These are phyloP conservation scores for Saprolegnia diclina DNA, from an alignment of 352 stramenopile species.

Conservation along the genomic window DNA sequence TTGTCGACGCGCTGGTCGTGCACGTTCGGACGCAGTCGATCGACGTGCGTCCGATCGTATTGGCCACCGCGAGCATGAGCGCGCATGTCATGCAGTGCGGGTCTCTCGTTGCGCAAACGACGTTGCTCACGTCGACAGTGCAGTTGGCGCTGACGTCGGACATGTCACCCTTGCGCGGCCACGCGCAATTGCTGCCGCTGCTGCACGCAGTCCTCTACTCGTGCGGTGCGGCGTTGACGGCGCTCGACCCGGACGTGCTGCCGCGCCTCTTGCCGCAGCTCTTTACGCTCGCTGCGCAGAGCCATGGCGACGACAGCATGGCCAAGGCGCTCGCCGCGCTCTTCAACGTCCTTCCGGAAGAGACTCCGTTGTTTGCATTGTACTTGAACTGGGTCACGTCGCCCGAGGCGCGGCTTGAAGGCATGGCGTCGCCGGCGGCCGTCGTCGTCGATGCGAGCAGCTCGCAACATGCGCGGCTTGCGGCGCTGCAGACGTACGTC, in stretches of 20 bases:
- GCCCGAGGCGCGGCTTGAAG: not conserved
- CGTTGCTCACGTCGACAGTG: conserved; percentile 52
- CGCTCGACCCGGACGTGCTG: conserved; percentile 33
- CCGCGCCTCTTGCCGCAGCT: conserved; percentile 68
- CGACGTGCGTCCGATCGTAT: conserved; percentile 35
- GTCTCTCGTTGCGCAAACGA: conserved; percentile 50
- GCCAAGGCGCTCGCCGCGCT: conserved; percentile 77
- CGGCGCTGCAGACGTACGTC: conserved; percentile 76
- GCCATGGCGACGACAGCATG: not conserved
- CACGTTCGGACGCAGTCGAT: conserved; percentile 33
- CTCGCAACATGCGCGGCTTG: conserved; percentile 40
- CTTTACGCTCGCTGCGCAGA: conserved; percentile 47
- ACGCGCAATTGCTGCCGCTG: conserved; percentile 55
- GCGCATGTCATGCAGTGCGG: conserved; percentile 76
- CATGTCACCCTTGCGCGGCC: conserved; percentile 14
- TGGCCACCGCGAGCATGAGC: conserved; percentile 54
- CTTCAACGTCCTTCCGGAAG: conserved; percentile 83
- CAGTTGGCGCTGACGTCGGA: conserved; percentile 52
- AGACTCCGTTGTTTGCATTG: conserved; percentile 53
- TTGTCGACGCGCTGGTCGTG: conserved; percentile 42
- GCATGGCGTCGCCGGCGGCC: not conserved
- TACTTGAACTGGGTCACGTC: conserved; percentile 51
- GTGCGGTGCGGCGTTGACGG: conserved; percentile 42
- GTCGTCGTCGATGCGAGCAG: conserved; percentile 37
- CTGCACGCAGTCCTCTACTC: conserved; percentile 79